Evolutionary conservation across 441 rosid genomes (phyloP).

Genomic region (Aquilaria agallochum): DNA sequence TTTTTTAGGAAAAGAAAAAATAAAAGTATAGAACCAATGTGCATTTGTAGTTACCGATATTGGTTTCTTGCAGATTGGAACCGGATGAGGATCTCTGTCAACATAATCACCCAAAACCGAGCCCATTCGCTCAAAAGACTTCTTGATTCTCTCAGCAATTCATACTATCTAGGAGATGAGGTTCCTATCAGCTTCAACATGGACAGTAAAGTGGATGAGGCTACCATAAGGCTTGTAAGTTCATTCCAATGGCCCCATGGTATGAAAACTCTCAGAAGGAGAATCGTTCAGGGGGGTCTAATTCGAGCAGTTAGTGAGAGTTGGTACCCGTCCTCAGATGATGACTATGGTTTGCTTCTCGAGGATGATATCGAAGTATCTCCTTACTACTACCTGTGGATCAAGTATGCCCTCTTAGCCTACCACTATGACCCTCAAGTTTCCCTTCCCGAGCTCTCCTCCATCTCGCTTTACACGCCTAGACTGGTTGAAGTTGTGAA

Average conservation of each 20-base stretch:
- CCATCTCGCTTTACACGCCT: slow-evolving; percentile 92
- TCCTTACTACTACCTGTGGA: slow-evolving; percentile 91
- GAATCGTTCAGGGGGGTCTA: slow-evolving; percentile 98
- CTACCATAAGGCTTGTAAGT: slow-evolving; percentile 62
- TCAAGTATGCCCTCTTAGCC: slow-evolving; percentile 86
- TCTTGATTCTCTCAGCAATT: slow-evolving; percentile 67
- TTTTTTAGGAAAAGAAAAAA: not conserved
- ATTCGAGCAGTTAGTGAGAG: slow-evolving; percentile 99
- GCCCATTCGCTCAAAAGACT: slow-evolving; percentile 64
- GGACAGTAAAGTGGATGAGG: slow-evolving; percentile 93
- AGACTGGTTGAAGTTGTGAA: slow-evolving; percentile 83
- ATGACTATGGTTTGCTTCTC: slow-evolving; percentile 82
- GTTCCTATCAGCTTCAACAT: slow-evolving; percentile 85
- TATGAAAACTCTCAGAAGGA: slow-evolving; percentile 73
- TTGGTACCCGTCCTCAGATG: slow-evolving; percentile 93
- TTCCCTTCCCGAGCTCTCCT: slow-evolving; percentile 81
- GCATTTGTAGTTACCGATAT: not conserved
- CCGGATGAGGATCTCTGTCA: slow-evolving; percentile 78
- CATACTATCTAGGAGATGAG: slow-evolving; percentile 82
- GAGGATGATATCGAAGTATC: slow-evolving; percentile 98
- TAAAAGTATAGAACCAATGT: not conserved
- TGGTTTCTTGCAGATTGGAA: slow-evolving; percentile 76
- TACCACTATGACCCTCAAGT: slow-evolving; percentile 91
- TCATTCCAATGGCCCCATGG: slow-evolving; percentile 94
- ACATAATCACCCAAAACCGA: slow-evolving; percentile 88